Conservation (phyloP, 371 early-diverging fungal species). For the Mortierella sp. region DNA sequence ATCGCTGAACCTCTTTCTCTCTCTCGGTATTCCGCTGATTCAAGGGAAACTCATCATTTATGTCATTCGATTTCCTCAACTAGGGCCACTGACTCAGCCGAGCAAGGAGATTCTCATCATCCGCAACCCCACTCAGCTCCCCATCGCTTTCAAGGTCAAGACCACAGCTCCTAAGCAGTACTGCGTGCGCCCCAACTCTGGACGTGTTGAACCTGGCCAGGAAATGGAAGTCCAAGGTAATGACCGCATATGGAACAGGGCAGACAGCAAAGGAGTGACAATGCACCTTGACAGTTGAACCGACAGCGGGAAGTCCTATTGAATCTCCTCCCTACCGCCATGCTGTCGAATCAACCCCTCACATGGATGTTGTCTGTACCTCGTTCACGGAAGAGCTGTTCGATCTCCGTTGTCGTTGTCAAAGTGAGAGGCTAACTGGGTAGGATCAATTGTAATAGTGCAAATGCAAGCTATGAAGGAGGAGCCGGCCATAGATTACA, state of each 20-base stretch:
- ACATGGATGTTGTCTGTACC: too few relatives aligned
- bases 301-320: conserved; percentile 9
- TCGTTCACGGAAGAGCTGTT: too few relatives aligned
- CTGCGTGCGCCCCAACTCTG: conserved; percentile 96
- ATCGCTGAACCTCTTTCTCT: not conserved
- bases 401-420: too few relatives aligned
- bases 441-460: conserved; percentile 59
- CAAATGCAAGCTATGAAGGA: conserved; percentile 91
- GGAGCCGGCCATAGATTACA: conserved; percentile 80
- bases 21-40: not conserved
- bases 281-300: not conserved
- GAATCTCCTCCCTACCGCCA: too few relatives aligned
- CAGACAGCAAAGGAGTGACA: too few relatives aligned
- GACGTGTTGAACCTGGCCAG: conserved; percentile 80
- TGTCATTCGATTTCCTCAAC: not conserved
- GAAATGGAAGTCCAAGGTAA: conserved; percentile 83
- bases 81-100: conserved; percentile 82
- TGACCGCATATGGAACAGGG: not conserved
- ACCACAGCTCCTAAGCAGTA: conserved; percentile 98
- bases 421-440: too few relatives aligned
- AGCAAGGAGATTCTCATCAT: conserved; percentile 73
- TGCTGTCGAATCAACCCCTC: too few relatives aligned
- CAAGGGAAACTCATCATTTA: not conserved
- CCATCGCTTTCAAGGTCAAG: conserved; percentile 95
- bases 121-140: conserved; percentile 73